Percentiles rank a stretch among this genome's conserved stretches.
Evolutionary conservation across 2,329 filamentous ascomycete genomes (phyloP).

Genomic region (Aspergillus chevalieri): DNA sequence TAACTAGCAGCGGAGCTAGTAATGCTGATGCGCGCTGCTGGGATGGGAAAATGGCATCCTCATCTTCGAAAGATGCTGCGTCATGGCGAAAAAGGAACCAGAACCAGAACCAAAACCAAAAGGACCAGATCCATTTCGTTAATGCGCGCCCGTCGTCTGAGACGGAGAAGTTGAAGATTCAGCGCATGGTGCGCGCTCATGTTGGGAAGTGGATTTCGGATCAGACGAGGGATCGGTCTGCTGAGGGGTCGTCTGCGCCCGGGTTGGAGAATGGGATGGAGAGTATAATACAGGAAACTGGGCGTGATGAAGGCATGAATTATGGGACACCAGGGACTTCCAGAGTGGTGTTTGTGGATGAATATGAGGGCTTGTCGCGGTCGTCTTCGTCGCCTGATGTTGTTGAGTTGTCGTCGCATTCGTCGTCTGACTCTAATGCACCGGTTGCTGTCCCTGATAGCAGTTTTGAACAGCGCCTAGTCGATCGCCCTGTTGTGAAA

Average conservation of each 20-base stretch:
- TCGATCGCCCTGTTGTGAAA: not conserved
- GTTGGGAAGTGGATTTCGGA: conserved; percentile 33
- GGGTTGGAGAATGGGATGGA: not conserved
- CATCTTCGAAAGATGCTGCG: conserved; percentile 5
- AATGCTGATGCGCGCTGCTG: not conserved
- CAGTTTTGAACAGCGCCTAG: not conserved
- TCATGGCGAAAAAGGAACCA: conserved; percentile 5
- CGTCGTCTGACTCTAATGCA: not conserved
- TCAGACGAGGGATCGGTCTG: conserved; percentile 24
- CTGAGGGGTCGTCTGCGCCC: not conserved
- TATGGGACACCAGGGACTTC: not conserved
- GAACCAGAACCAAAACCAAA: conserved; percentile 1
- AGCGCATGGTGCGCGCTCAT: conserved; percentile 28
- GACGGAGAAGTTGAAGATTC: conserved; percentile 19
- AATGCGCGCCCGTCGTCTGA: conserved; percentile 28
- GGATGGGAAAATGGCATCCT: not conserved
- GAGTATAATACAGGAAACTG: not conserved
- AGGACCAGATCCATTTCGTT: conserved; percentile 27
- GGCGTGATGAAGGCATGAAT: not conserved
- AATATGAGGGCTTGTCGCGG: not conserved
- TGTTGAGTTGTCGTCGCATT: not conserved
- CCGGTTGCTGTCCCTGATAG: not conserved
- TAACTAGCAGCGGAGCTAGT: not conserved
- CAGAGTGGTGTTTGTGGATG: not conserved
- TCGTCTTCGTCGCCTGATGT: conserved; percentile 6